phyloP scores from a whole-genome alignment of 2,329 filamentous ascomycete species.

The Neonectria coccinea region DNA sequence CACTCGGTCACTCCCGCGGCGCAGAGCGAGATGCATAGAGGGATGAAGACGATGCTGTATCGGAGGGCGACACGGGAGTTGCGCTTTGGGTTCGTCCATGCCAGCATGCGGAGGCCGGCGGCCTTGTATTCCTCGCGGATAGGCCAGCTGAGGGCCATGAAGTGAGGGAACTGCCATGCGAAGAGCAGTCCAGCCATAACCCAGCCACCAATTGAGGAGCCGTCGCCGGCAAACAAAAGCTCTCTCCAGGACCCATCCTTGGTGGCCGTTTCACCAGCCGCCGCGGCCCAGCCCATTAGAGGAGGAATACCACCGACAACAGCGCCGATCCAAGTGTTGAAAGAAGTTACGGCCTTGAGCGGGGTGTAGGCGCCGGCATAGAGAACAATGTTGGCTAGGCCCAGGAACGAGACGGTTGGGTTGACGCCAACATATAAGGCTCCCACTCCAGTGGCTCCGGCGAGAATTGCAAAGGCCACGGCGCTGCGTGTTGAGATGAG shows the following conservation, averaged over 20 bases:
- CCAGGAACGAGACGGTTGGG: constrained; percentile 89
- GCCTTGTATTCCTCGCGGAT: constrained; percentile 90
- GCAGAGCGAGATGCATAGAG: constrained; percentile 84
- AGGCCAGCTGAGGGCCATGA: constrained; percentile 91
- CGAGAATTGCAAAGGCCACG: constrained; percentile 80
- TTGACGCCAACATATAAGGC: constrained; percentile 92
- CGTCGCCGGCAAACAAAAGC: constrained; percentile 75
- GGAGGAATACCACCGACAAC: constrained; percentile 94
- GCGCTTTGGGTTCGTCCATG: constrained; percentile 86
- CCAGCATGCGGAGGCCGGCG: constrained; percentile 78
- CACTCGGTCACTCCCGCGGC: constrained; percentile 85
- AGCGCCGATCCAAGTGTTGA: constrained; percentile 96
- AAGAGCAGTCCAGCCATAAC: constrained; percentile 86
- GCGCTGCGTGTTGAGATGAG: constrained; percentile 80
- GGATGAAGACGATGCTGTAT: constrained; percentile 87
- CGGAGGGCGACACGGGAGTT: constrained; percentile 90
- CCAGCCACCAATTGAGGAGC: constrained; percentile 82
- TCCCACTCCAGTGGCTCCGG: constrained; percentile 75
- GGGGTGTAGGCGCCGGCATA: constrained; percentile 96
- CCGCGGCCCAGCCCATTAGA: constrained; percentile 97
- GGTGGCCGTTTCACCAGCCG: constrained; percentile 87
- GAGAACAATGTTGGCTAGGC: constrained; percentile 84
- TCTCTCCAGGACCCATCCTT: constrained; percentile 81
- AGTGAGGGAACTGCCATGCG: constrained; percentile 98
- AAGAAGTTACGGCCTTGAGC: constrained; percentile 84